A percentile compares a stretch with the other conserved stretches of the same genome.
Conservation (phyloP, 2,329 filamentous ascomycete species). For the Penicillium sp. region DNA sequence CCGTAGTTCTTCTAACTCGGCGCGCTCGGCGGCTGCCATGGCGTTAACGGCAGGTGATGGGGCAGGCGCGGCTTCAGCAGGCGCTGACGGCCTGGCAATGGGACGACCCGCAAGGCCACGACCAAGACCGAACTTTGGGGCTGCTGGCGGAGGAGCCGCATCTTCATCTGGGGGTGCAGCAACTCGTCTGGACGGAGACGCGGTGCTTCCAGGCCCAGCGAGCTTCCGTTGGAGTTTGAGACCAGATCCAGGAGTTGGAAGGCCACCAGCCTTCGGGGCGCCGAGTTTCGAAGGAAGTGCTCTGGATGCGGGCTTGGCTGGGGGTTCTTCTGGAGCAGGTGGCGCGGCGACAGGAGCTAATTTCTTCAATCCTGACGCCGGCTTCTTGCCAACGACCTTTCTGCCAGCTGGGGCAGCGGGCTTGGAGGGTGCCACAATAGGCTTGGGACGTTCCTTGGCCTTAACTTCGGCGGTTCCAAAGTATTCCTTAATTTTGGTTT, state of each 20-base stretch:
- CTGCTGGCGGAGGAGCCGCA: constrained; percentile 43
- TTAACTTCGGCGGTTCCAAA: constrained; percentile 79
- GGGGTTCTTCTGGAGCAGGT: constrained; percentile 35
- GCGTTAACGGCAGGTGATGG: constrained; percentile 60
- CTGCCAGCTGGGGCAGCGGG: constrained; percentile 57
- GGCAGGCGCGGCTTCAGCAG: constrained; percentile 51
- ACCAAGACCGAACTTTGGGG: constrained; percentile 62
- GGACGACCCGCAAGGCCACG: constrained; percentile 81
- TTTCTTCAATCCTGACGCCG: constrained; percentile 50
- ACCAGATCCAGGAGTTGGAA: constrained; percentile 44
- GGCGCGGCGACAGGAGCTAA: constrained; percentile 42
- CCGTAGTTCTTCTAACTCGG: constrained; percentile 88
- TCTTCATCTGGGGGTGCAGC: constrained; percentile 48
- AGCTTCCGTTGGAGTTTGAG: constrained; percentile 48
- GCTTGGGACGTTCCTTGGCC: constrained; percentile 88
- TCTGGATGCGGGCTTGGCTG: constrained; percentile 42
- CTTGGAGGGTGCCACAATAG: constrained; percentile 61
- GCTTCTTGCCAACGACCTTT: constrained; percentile 56
- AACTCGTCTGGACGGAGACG: constrained; percentile 45
- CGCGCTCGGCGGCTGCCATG: constrained; percentile 75
- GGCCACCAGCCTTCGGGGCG: constrained; percentile 40
- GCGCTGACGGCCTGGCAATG: constrained; percentile 66
- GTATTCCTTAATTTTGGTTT: constrained; percentile 93
- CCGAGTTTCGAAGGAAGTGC: constrained; percentile 49
- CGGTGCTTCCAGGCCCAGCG: constrained; percentile 40